Conservation (phyloP, 345 rosid species). For the Heritiera littoralis region DNA sequence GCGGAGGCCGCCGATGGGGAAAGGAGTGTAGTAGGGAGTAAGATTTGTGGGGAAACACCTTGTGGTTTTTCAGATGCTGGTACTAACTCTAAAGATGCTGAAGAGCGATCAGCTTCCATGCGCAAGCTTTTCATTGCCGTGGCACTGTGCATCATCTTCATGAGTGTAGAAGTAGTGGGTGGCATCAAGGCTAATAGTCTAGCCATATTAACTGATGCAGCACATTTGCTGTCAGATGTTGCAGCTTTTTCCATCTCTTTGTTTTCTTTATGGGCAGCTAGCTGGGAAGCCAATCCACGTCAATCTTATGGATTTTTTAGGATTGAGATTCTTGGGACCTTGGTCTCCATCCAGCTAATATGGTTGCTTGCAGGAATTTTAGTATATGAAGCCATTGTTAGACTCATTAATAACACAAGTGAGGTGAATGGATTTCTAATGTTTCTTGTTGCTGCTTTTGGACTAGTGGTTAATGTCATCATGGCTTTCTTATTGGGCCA, state of each 20-base stretch:
- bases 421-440: conserved; percentile 52
- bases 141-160: conserved; percentile 45
- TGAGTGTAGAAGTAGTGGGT: conserved; percentile 52
- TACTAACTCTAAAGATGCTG: conserved; percentile 41
- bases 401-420: conserved; percentile 37
- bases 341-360: conserved; percentile 49
- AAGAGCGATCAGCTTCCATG: conserved; percentile 46
- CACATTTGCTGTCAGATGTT: conserved; percentile 36
- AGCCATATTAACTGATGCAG: conserved; percentile 55
- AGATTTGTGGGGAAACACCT: conserved; percentile 43
- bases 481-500: conserved; percentile 57
- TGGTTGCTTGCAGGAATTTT: conserved; percentile 60
- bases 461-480: conserved; percentile 45
- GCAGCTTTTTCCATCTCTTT: conserved; percentile 57
- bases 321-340: conserved; percentile 51
- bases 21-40: conserved; percentile 28
- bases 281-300: conserved; percentile 55
- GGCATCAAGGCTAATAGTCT: conserved; percentile 58
- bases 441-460: conserved; percentile 51
- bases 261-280: conserved; percentile 51
- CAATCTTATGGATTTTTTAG: conserved; percentile 56
- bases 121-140: conserved; percentile 46
- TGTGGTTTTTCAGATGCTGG: conserved; percentile 52
- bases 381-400: conserved; percentile 51
- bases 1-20: conserved; percentile 25